phyloP scores from a whole-genome alignment of 2,329 filamentous ascomycete species.

The Trichoderma sp. region DNA sequence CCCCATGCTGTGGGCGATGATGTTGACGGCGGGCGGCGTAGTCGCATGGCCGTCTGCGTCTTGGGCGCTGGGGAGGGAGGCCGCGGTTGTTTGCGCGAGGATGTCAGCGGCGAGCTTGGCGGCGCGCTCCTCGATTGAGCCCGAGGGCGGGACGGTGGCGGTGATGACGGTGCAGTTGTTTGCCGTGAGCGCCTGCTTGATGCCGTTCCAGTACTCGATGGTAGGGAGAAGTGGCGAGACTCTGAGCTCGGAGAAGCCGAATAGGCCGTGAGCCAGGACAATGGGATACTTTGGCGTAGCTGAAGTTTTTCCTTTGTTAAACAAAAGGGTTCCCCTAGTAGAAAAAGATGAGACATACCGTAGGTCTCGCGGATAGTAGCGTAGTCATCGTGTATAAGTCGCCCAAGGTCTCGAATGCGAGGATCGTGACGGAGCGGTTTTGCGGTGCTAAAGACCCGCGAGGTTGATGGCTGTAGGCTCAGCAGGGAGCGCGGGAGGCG shows the following conservation, averaged over 20 bases:
- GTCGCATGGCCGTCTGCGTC: not conserved
- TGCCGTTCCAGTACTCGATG: constrained; percentile 65
- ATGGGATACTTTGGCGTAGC: constrained; percentile 60
- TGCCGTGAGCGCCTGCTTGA: constrained; percentile 54
- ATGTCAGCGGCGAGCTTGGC: constrained; percentile 57
- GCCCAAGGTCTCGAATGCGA: constrained; percentile 41
- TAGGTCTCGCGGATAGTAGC: constrained; percentile 46
- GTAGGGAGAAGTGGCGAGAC: constrained; percentile 53
- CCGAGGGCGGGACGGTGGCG: constrained; percentile 60
- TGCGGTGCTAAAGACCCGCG: constrained; percentile 5
- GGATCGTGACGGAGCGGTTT: constrained; percentile 34
- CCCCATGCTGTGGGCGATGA: constrained; percentile 70
- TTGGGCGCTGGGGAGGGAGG: constrained; percentile 23
- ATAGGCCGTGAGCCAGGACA: constrained; percentile 63
- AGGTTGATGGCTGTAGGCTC: not conserved
- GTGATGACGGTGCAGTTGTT: constrained; percentile 57
- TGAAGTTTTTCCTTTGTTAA: constrained; percentile 26
- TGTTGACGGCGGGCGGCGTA: constrained; percentile 62
- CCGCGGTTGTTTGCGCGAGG: constrained; percentile 42
- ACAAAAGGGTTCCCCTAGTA: not conserved
- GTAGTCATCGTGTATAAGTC: constrained; percentile 47
- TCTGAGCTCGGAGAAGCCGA: constrained; percentile 61
- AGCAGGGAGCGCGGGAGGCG: constrained; percentile 9
- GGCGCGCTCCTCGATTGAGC: constrained; percentile 60
- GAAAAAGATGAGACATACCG: constrained; percentile 32